Evolutionary conservation across 768 basidiomycete genomes (phyloP).

Genomic region (Trichaptum fuscoviolaceum): DNA sequence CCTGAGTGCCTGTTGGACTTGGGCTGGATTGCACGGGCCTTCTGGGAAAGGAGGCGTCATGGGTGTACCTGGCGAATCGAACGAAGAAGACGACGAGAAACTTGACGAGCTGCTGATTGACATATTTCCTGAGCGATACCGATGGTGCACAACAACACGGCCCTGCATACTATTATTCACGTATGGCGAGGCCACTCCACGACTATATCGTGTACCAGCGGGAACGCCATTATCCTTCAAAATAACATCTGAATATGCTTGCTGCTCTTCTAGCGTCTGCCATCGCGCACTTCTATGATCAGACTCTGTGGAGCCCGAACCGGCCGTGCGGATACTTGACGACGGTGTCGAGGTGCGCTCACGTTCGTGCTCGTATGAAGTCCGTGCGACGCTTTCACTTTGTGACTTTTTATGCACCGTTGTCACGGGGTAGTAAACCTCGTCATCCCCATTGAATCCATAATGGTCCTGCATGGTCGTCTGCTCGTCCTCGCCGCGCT

Average conservation of each 20-base stretch:
- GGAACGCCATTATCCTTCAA: neutral
- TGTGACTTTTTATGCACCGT: constrained; percentile 1
- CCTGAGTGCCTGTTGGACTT: constrained; percentile 74
- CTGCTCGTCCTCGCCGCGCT: constrained; percentile 6
- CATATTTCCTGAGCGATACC: constrained; percentile 9
- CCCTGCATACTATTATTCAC: neutral
- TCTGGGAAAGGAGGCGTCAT: constrained; percentile 56
- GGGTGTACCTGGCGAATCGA: constrained; percentile 44
- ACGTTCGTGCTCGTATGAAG: neutral
- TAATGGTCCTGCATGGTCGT: constrained; percentile 5
- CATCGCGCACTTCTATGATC: neutral
- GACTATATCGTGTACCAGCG: neutral
- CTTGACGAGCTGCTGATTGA: constrained; percentile 73
- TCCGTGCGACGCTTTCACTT: neutral
- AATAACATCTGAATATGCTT: neutral
- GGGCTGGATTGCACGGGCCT: constrained; percentile 62
- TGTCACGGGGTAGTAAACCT: neutral
- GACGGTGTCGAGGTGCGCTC: neutral
- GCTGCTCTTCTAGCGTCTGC: neutral
- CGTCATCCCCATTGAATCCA: constrained; percentile 1
- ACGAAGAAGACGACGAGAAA: constrained; percentile 60
- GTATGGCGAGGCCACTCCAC: neutral
- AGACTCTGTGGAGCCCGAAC: neutral
- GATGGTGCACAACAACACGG: neutral
- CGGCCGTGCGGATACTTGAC: neutral